These are phyloP conservation scores for Dendrobium nobile DNA, from an alignment of 106 monocot genomes.

Conservation along the genomic window DNA sequence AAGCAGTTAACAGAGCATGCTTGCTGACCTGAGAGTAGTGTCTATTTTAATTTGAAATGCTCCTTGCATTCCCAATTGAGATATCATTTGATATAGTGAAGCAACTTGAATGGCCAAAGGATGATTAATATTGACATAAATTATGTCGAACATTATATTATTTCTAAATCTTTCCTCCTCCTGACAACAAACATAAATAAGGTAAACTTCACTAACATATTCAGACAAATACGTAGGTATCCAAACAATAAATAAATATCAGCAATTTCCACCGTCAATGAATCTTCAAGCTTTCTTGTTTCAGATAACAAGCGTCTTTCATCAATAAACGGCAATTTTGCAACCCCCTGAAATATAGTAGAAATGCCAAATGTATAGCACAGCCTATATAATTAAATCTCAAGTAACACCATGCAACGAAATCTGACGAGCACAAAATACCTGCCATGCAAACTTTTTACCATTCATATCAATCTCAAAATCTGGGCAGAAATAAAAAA, in stretches of 20 bases:
- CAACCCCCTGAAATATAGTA: conserved; percentile 56
- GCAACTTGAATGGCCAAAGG: conserved; percentile 49
- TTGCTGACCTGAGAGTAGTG: conserved; percentile 49
- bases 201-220: neutral
- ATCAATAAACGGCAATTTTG: conserved; percentile 94
- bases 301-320: conserved; percentile 63
- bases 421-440: conserved; percentile 13
- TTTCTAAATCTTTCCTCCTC: conserved; percentile 83
- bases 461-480: conserved; percentile 98
- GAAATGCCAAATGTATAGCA: conserved; percentile 1
- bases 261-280: conserved; percentile 48
- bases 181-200: conserved; percentile 29
- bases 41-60: conserved; percentile 44
- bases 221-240: neutral
- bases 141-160: conserved; percentile 71
- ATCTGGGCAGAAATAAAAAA: conserved; percentile 37
- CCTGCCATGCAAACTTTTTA: conserved; percentile 97
- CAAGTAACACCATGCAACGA: neutral
- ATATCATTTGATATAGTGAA: conserved; percentile 37
- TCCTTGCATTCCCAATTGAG: conserved; percentile 15
- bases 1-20: neutral
- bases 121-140: conserved; percentile 64
- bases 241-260: neutral
- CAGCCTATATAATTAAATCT: neutral
- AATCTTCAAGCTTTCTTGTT: conserved; percentile 74